phyloP scores from a whole-genome alignment of 148 eudicot genomes.

The Chenopodium formosanum region DNA sequence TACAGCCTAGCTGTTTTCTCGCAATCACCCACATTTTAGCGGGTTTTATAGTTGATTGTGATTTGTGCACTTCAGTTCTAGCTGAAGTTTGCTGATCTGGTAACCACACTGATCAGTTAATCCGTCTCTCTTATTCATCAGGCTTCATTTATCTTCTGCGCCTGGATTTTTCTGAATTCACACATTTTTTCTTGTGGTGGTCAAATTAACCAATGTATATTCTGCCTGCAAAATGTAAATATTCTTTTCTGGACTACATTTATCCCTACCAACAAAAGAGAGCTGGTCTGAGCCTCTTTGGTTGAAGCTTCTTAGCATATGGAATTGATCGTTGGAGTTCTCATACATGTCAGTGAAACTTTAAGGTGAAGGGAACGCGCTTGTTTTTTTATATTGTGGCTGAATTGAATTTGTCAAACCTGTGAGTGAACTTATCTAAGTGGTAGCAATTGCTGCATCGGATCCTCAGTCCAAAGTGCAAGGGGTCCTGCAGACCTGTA shows the following conservation, averaged over 20 bases:
- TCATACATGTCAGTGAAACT: neutral
- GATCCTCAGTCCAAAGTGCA: neutral
- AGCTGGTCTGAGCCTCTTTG: neutral
- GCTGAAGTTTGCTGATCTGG: slow-evolving; percentile 8
- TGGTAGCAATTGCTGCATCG: neutral
- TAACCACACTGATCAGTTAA: neutral
- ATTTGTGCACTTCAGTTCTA: slow-evolving; percentile 10
- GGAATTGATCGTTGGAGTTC: neutral
- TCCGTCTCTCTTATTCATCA: neutral
- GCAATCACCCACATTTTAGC: neutral
- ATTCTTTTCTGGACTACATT: slow-evolving; percentile 1
- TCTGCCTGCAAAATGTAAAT: slow-evolving; percentile 13
- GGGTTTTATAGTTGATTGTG: neutral
- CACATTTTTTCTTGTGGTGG: neutral
- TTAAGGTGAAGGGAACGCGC: neutral
- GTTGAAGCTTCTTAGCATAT: slow-evolving; percentile 1
- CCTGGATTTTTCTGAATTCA: slow-evolving; percentile 1
- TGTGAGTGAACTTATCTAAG: too few relatives aligned
- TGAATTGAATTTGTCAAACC: neutral
- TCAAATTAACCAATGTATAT: slow-evolving; percentile 9
- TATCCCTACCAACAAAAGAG: neutral
- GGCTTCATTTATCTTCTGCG: neutral
- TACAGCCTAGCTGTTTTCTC: neutral
- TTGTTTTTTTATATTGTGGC: neutral
- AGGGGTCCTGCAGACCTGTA: neutral